These are phyloP conservation scores for Angophora floribunda DNA, from an alignment of 345 rosid genomes.

Conservation along the genomic window DNA sequence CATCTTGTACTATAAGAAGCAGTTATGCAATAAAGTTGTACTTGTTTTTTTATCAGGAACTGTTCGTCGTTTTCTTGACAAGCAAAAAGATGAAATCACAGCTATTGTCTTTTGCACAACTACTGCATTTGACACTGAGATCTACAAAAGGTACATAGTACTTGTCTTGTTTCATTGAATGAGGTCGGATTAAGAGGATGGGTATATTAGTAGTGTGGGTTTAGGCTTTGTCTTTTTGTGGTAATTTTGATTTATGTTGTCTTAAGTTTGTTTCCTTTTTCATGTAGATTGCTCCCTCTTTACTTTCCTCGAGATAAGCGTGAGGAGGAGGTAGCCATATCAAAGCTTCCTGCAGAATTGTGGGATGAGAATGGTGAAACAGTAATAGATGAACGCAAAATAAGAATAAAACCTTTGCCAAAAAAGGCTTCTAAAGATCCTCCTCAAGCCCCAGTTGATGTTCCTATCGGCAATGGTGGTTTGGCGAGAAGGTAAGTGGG, in stretches of 20 bases:
- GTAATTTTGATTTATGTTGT: neutral
- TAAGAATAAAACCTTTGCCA: slow-evolving; percentile 90
- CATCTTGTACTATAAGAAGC: neutral
- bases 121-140: slow-evolving; percentile 82
- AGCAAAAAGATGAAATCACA: slow-evolving; percentile 71
- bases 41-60: slow-evolving; percentile 50
- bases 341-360: slow-evolving; percentile 94
- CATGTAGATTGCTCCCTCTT: slow-evolving; percentile 81
- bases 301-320: slow-evolving; percentile 95
- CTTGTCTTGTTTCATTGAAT: neutral
- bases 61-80: slow-evolving; percentile 87
- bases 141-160: slow-evolving; percentile 63
- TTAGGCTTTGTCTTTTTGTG: neutral
- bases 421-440: slow-evolving; percentile 59
- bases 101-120: slow-evolving; percentile 93
- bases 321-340: slow-evolving; percentile 81
- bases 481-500: slow-evolving; percentile 74
- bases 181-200: neutral
- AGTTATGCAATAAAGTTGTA: neutral
- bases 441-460: slow-evolving; percentile 47
- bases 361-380: slow-evolving; percentile 99
- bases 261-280: neutral
- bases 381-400: slow-evolving; percentile 86
- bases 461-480: slow-evolving; percentile 65
- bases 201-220: neutral